These are phyloP conservation scores for Euclidium syriacum DNA, from an alignment of 345 rosid species.

Conservation along the genomic window DNA sequence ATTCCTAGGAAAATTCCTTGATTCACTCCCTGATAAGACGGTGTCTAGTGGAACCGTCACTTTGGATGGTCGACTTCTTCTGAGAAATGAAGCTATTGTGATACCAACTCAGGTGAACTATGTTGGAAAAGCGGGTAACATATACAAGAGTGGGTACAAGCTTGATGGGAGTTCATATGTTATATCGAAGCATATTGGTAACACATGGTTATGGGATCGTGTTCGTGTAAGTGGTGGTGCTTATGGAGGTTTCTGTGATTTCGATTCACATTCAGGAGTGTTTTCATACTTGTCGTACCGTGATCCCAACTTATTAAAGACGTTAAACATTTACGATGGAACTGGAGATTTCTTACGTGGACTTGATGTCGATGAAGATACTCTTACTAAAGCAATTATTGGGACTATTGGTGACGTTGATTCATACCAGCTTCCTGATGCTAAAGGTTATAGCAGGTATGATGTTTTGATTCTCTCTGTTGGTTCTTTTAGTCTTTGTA, in stretches of 20 bases:
- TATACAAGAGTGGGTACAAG: conserved; percentile 60
- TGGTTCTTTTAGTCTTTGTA: not conserved
- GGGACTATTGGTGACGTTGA: conserved; percentile 88
- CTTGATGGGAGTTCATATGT: conserved; percentile 76
- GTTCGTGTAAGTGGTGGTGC: conserved; percentile 87
- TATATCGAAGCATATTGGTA: conserved; percentile 63
- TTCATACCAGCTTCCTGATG: conserved; percentile 88
- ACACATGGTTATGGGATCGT: conserved; percentile 87
- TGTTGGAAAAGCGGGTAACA: conserved; percentile 73
- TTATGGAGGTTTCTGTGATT: conserved; percentile 81
- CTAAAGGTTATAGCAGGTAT: conserved; percentile 91
- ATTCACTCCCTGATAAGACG: conserved; percentile 74
- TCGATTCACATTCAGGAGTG: conserved; percentile 65
- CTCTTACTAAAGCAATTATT: conserved; percentile 79
- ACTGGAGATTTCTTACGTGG: conserved; percentile 70
- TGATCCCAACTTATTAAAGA: conserved; percentile 79
- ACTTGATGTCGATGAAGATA: conserved; percentile 66
- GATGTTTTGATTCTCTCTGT: not conserved
- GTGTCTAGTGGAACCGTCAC: conserved; percentile 32
- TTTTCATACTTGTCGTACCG: conserved; percentile 78
- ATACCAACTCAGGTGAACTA: conserved; percentile 94
- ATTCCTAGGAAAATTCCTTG: conserved; percentile 64
- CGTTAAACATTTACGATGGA: conserved; percentile 71
- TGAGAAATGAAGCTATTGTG: conserved; percentile 80
- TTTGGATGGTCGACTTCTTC: conserved; percentile 63